These are phyloP conservation scores for Mortierella sp. DNA, from an alignment of 371 early-diverging fungal species.

Conservation along the genomic window DNA sequence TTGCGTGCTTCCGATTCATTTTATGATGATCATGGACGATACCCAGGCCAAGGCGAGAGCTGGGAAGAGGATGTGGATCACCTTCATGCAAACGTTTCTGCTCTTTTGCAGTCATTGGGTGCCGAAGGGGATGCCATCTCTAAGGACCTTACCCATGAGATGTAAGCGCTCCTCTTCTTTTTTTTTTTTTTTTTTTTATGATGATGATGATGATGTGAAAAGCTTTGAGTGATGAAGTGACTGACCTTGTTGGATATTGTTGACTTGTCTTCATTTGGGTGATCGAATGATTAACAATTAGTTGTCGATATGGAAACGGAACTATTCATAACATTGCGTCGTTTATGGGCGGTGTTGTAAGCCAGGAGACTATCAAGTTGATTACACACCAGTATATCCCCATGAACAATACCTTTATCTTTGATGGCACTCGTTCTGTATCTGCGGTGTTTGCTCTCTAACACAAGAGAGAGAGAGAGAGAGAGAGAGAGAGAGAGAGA, in stretches of 20 bases:
- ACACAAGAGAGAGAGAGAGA: not conserved
- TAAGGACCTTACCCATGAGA: conserved; percentile 60
- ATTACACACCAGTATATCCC: conserved; percentile 94
- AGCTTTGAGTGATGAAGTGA: not conserved
- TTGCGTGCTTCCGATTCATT: conserved; percentile 83
- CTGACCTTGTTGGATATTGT: not conserved
- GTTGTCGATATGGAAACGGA: conserved; percentile 79
- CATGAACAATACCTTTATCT: conserved; percentile 83
- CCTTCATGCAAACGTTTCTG: conserved; percentile 36
- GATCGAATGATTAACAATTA: conserved; percentile 31
- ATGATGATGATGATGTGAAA: not conserved
- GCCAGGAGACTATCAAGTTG: conserved; percentile 95
- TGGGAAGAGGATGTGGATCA: conserved; percentile 55
- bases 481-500: no score
- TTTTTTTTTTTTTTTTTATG: not conserved
- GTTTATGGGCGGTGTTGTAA: conserved; percentile 92
- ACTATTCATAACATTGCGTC: conserved; percentile 89
- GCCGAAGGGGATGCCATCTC: conserved; percentile 28
- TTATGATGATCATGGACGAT: conserved; percentile 60
- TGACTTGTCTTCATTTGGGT: not conserved
- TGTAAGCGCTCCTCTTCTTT: conserved; percentile 31
- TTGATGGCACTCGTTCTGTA: conserved; percentile 70
- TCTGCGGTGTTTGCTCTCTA: conserved; percentile 44
- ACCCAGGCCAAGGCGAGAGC: conserved; percentile 61
- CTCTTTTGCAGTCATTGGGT: conserved; percentile 44